Evolutionary conservation across 352 stramenopile genomes (phyloP), one percentile per base, ranked within the genome.

Genomic region (Phytophthora ramorum): DNA sequence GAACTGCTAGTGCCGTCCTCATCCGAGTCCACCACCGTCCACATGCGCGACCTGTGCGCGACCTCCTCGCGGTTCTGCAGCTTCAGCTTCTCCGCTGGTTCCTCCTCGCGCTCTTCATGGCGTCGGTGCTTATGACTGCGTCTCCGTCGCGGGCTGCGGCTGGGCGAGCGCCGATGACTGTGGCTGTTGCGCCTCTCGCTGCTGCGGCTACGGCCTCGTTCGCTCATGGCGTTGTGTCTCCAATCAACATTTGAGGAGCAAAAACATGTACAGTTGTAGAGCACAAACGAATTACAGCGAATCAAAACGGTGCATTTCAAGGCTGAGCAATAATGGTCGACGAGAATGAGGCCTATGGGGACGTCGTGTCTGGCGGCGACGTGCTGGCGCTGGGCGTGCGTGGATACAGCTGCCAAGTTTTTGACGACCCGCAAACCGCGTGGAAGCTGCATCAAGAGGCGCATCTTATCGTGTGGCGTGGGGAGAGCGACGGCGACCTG

Each of bases 401-500:
- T 30, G 78, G 75, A 3, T 89, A 87, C 59, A 63, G 67, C 24
- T 83, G 76, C 26, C 68, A 79, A 43, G 48, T 89, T 14, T 91
- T 91, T 24, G 69, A 83, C 17, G 76, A 89, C 19, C 61, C 78
- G 4, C 46, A 71, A 26, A 60, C 51, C 16, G 81, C 81, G 10
- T 89, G 79, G 79, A 58, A 58, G 28, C 52, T 90, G 58, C 81
- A 89, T 37, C 55, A 76, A 26, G 81, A 90, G 58, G 65, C 68
- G 51, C 81, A 90, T 50, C 50, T 90, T 44, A 85, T 89, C 19
- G 26, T 60, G n/a, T 91, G 81, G 81, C 76, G 71, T 34, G 71
- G 67, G 7, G 63, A 68, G 51, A 65, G 63, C 45, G 63, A 67
- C 49, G 58, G 58, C 6, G 46, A 71, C 20, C 58, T 86, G 59